A percentile compares a stretch with the other conserved stretches of the same genome.
Conservation (phyloP, 441 rosid genomes). For the Bruguiera hainesii region DNA sequence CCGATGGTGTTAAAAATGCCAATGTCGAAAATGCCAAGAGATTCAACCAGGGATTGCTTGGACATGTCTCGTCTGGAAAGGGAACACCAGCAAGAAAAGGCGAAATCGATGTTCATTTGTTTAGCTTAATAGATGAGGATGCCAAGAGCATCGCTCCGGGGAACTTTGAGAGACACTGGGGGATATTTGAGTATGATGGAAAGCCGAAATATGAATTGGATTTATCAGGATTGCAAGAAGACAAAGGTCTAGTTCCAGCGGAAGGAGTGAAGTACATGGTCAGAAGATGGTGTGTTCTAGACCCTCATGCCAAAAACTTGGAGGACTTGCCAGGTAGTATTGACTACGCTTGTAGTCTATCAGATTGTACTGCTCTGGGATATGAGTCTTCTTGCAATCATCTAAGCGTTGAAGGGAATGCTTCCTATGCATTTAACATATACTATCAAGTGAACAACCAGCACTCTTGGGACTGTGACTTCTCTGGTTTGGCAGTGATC, state of each 20-base stretch:
- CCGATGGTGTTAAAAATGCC: conserved; percentile 69
- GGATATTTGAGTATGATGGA: conserved; percentile 72
- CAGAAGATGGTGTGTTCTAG: conserved; percentile 76
- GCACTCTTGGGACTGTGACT: conserved; percentile 47
- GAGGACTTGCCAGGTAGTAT: conserved; percentile 32
- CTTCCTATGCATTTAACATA: conserved; percentile 83
- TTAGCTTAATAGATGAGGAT: conserved; percentile 73
- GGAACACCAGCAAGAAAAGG: conserved; percentile 71
- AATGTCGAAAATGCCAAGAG: conserved; percentile 46
- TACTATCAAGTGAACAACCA: conserved; percentile 73
- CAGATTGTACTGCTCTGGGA: conserved; percentile 81
- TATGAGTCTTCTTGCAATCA: conserved; percentile 64
- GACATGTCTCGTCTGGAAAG: conserved; percentile 44
- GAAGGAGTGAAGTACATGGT: conserved; percentile 58
- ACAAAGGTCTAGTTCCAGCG: conserved; percentile 46
- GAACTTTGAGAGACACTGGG: conserved; percentile 86
- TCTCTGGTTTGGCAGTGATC: conserved; percentile 36
- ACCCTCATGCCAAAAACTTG: conserved; percentile 37
- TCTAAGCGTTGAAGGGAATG: conserved; percentile 49
- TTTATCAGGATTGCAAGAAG: conserved; percentile 31
- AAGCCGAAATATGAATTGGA: conserved; percentile 56
- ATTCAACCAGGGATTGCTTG: conserved; percentile 74
- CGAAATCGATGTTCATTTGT: conserved; percentile 57
- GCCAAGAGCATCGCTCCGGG: conserved; percentile 62
- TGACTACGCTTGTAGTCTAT: conserved; percentile 59